These are phyloP conservation scores for Coemansia sp. DNA, from an alignment of 192 early-diverging fungal species.

Conservation along the genomic window DNA sequence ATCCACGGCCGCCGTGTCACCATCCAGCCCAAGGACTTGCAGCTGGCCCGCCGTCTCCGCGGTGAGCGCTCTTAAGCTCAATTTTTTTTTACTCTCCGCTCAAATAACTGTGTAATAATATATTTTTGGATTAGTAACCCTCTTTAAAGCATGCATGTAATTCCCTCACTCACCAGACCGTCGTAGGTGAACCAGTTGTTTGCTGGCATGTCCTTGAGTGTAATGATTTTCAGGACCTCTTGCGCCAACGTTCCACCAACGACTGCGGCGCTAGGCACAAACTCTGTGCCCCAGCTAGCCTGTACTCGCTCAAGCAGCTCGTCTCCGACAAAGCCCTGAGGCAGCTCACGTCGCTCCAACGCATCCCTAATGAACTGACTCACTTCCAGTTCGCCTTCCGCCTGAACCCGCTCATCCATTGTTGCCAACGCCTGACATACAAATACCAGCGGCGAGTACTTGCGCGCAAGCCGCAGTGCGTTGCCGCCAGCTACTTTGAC, in stretches of 20 bases:
- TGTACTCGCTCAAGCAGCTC: conserved; percentile 23
- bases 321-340: conserved; percentile 21
- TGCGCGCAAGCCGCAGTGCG: conserved; percentile 22
- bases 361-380: neutral
- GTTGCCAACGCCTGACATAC: conserved; percentile 29
- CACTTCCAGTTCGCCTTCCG: neutral
- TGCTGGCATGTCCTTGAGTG: conserved; percentile 79
- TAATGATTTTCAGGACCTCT: conserved; percentile 86
- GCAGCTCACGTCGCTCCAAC: conserved; percentile 23
- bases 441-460: conserved; percentile 41
- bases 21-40: conserved; percentile 99
- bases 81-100: neutral
- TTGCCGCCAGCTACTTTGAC: conserved; percentile 5
- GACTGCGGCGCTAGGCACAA: conserved; percentile 80
- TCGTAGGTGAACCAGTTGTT: conserved; percentile 81
- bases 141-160: conserved; percentile 23
- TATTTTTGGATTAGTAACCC: neutral
- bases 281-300: conserved; percentile 62
- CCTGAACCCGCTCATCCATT: neutral
- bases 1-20: conserved; percentile 99
- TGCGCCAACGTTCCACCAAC: conserved; percentile 89
- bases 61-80: conserved; percentile 78
- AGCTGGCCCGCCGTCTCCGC: conserved; percentile 95
- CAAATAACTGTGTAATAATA: conserved; percentile 4
- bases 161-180: conserved; percentile 60